Evolutionary conservation across 148 eudicot genomes (phyloP).

Genomic region (Nepenthes gracilis): DNA sequence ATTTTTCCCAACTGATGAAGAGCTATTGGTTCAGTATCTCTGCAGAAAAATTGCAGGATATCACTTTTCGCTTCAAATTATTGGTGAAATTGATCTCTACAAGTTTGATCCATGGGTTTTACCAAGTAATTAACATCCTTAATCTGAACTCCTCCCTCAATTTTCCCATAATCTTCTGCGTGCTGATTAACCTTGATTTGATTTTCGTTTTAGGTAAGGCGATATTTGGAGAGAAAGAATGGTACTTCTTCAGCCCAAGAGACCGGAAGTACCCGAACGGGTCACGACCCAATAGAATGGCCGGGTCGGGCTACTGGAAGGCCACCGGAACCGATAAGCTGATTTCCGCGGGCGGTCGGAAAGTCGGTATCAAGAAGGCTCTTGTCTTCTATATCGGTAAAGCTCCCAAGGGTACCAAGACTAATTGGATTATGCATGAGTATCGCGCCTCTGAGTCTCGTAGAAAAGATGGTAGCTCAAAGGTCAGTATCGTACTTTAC

Average conservation of each 20-base stretch:
- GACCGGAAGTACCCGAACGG: constrained; percentile 82
- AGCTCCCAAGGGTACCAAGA: constrained; percentile 74
- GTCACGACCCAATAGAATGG: constrained; percentile 61
- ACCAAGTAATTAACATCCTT: constrained; percentile 33
- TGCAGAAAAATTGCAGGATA: constrained; percentile 59
- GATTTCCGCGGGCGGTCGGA: constrained; percentile 32
- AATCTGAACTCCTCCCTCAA: not conserved
- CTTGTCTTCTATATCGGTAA: constrained; percentile 65
- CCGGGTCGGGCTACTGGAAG: constrained; percentile 80
- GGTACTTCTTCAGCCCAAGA: constrained; percentile 73
- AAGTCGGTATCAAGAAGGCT: constrained; percentile 72
- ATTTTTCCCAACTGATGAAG: constrained; percentile 77
- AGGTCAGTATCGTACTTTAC: constrained; percentile 20
- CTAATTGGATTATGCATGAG: constrained; percentile 91
- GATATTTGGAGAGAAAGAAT: constrained; percentile 64
- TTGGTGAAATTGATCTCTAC: constrained; percentile 66
- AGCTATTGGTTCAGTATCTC: constrained; percentile 62
- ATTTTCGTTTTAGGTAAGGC: constrained; percentile 37
- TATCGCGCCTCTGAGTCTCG: constrained; percentile 51
- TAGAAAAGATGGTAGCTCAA: constrained; percentile 33
- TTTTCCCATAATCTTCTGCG: not conserved
- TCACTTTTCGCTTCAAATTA: constrained; percentile 42
- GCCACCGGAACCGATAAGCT: constrained; percentile 79
- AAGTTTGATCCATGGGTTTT: constrained; percentile 79
- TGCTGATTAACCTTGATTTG: no score